Base-by-base conservation (phyloP, 2,329 filamentous ascomycete species). In the Verticillium alfalfae region DNA sequence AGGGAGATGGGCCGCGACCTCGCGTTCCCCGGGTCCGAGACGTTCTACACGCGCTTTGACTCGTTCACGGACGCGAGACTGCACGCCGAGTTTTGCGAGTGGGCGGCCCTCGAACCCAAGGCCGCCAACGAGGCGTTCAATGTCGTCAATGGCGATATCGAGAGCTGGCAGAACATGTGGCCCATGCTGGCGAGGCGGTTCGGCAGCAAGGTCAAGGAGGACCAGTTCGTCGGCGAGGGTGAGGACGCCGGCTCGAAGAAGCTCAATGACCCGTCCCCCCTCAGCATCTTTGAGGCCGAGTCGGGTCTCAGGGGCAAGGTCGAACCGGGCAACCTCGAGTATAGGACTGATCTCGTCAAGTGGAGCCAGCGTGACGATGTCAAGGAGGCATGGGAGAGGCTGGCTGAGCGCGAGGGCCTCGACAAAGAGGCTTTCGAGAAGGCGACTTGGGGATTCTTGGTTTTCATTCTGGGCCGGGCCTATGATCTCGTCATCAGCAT, bases 131-230 rank as follows among this genome's bases (percentile, higher is more conserved):
- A 79, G 60, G 75, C 73, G 2, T 79, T 79, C 69, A 78, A 79
- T 63, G 71, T 77, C 8, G 68, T 74, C 49, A 78, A 79, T 56
- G 77, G 76, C 49, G 76, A 79, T 62, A 66, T 69, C 1, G 71
- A 77, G 63, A 74, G 68, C 60, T 79, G 76, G 75, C 72, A 77
- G 65, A 72, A 74, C 58, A 63, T 79, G 62, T 79, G 76, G 76
- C 77, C 78, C 4, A 72, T 70, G 16, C 56, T 79, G 2, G 73
- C 75, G 0, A 54, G 64, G 15, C 69, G 73, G 34, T 79, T 78
- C 58, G 72, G 72, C 0, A 66, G 72, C 56, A 67, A 66, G 2
- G 70, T 79, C 10, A 67, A 72, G 56, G 60, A 67, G 18, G 67
- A 69, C 15, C 72, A 74, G 66, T 73, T 73, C 61, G 62, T 60